Base-by-base conservation (phyloP, 257 asterid genomes). In the Lavandula angustifolia region DNA sequence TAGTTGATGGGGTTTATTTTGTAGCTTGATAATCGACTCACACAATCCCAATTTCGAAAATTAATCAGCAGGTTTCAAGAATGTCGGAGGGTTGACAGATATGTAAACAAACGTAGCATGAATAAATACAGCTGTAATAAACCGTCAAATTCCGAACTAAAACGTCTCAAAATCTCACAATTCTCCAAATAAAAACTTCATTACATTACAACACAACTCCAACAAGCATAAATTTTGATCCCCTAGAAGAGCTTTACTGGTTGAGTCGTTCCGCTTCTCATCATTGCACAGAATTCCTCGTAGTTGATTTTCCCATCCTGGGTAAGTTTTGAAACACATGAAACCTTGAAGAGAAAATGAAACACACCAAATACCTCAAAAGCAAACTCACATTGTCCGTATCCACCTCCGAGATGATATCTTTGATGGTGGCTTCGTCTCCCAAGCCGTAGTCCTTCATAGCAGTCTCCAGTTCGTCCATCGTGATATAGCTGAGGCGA, bases 391-490 rank as follows among this genome's bases (percentile, higher is more conserved):
- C 95, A 67, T 89, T 89, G 73, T 89, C 96, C 5, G 94, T 83
- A 66, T 89, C 96, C 60, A 87, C 96, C 78, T 89, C 96, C 4
- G 95, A 75, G 54, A 89, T 89, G 29, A 87, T 89, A 63, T 89
- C 96, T 74, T 76, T 81, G 49, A 89, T 89, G 60, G 91, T 82
- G 63, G 78, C 82, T 37, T 81, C 96, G 38, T 84, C 94, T 9
- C 95, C 95, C 91, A 89, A 82, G 51, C 88, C 94, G 44, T 89
- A 89, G 67, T 89, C 95, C 79, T 68, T 89, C 96, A 89, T 89
- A 4, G 96, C 91, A 49, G 73, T 75, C 75, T 89, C 84, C 69
- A 89, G 81, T 71, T 89, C 96, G 32, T 89, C 96, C 67, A 83
- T 78, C 6, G 96, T 87, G 60, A 89, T 89, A 71, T 81, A 87